Percentiles rank a stretch among this genome's conserved stretches.
These are phyloP conservation scores for Ambrosia artemisiifolia DNA, from an alignment of 129 eudicot species.

Conservation along the genomic window DNA sequence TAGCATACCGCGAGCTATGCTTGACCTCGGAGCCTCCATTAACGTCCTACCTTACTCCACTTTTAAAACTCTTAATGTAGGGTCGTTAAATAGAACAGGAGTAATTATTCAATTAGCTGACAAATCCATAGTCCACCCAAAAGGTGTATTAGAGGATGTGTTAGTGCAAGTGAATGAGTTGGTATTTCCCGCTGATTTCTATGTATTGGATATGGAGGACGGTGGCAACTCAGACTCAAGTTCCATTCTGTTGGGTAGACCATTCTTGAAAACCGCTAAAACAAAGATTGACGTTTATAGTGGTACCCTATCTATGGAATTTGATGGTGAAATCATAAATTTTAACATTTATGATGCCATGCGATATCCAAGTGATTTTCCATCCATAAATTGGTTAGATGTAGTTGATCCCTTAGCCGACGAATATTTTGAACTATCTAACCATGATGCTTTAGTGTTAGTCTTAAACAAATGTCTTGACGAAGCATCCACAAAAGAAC, in stretches of 20 bases:
- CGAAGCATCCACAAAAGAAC: no score
- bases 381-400: not conserved
- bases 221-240: not conserved
- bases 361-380: not conserved
- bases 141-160: slow-evolving; percentile 15
- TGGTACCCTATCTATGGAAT: not conserved
- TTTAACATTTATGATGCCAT: not conserved
- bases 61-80: not conserved
- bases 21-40: slow-evolving; percentile 11
- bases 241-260: not conserved
- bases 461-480: no score
- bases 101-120: slow-evolving; percentile 12
- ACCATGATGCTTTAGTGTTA: not conserved
- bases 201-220: not conserved
- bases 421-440: not conserved
- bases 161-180: not conserved
- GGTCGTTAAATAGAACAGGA: not conserved
- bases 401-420: not conserved
- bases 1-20: not conserved
- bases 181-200: slow-evolving; percentile 3
- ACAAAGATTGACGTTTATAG: slow-evolving; percentile 6
- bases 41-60: not conserved
- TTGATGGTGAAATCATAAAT: not conserved
- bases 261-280: slow-evolving; percentile 7
- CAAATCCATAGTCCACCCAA: not conserved